Evolutionary conservation across 1,284 basidiomycete species (phyloP).

Genomic region (Ustanciosporium gigantosporum): DNA sequence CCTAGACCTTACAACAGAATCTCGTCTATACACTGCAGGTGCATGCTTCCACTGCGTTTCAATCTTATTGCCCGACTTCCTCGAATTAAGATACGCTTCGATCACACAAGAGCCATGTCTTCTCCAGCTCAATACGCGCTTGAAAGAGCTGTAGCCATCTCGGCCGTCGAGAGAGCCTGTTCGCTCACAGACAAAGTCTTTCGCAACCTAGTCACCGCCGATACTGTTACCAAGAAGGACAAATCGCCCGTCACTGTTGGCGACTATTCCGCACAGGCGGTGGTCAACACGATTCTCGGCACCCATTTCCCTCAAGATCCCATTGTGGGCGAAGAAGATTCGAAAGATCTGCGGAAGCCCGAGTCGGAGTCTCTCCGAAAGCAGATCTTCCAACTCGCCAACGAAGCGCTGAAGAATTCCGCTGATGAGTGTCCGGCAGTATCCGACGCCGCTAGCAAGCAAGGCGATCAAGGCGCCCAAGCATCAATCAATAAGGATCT

Average conservation of each 20-base stretch:
- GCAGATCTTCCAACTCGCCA: slow-evolving; percentile 80
- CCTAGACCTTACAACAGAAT: too few species aligned
- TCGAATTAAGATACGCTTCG: too few species aligned
- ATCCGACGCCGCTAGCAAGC: slow-evolving; percentile 16
- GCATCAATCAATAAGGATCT: slow-evolving; percentile 62
- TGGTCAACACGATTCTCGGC: slow-evolving; percentile 52
- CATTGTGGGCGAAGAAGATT: slow-evolving; percentile 95
- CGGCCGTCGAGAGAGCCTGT: slow-evolving; percentile 88
- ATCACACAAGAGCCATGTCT: slow-evolving; percentile 20
- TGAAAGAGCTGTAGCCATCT: slow-evolving; percentile 76
- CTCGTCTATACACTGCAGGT: too few species aligned
- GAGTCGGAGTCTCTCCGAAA: slow-evolving; percentile 65
- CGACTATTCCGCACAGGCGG: slow-evolving; percentile 58
- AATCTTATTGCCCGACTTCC: too few species aligned
- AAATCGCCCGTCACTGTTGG: slow-evolving; percentile 89
- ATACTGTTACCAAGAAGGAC: slow-evolving; percentile 88
- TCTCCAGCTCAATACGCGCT: slow-evolving; percentile 55
- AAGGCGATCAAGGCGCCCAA: slow-evolving; percentile 63
- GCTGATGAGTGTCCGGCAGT: slow-evolving; percentile 62
- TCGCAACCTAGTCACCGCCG: slow-evolving; percentile 78
- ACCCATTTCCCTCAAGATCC: slow-evolving; percentile 78
- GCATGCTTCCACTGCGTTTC: too few species aligned
- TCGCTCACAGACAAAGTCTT: slow-evolving; percentile 77
- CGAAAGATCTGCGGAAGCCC: slow-evolving; percentile 68
- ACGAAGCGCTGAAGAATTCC: slow-evolving; percentile 70